These are phyloP conservation scores for Betula pendula DNA, from an alignment of 306 rosid genomes.

Conservation along the genomic window DNA sequence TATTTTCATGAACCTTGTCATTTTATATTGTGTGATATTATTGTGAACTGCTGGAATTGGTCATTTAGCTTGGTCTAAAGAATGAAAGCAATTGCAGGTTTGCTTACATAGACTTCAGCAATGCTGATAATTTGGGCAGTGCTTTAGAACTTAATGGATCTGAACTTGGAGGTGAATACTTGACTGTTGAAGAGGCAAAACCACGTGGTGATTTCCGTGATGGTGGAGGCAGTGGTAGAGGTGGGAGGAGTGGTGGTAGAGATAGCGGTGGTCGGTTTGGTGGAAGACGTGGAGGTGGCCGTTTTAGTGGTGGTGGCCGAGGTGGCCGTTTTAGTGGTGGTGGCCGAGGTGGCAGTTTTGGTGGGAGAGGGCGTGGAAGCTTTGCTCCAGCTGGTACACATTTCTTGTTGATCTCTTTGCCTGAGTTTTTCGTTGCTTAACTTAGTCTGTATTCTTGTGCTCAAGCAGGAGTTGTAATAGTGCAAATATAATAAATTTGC, in stretches of 20 bases:
- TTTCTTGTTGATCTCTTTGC: background rate
- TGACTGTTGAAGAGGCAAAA: constrained; percentile 77
- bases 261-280: constrained; percentile 34
- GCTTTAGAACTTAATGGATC: constrained; percentile 61
- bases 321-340: constrained; percentile 21
- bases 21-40: background rate
- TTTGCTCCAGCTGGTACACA: constrained; percentile 47
- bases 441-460: background rate
- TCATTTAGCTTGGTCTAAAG: constrained; percentile 17
- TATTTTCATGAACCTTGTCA: background rate
- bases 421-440: background rate
- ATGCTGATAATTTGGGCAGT: constrained; percentile 29
- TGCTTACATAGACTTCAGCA: constrained; percentile 78
- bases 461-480: background rate
- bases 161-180: constrained; percentile 43
- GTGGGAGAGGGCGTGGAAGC: constrained; percentile 49
- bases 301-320: constrained; percentile 14
- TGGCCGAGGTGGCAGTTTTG: constrained; percentile 15
- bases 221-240: constrained; percentile 23
- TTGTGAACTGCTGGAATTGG: background rate
- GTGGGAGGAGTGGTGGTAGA: constrained; percentile 27
- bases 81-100: constrained; percentile 35
- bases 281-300: constrained; percentile 30
- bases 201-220: constrained; percentile 50
- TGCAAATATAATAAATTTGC: background rate